Conservation (phyloP, 495 filamentous ascomycete species). For the Xylaria telfairii region DNA sequence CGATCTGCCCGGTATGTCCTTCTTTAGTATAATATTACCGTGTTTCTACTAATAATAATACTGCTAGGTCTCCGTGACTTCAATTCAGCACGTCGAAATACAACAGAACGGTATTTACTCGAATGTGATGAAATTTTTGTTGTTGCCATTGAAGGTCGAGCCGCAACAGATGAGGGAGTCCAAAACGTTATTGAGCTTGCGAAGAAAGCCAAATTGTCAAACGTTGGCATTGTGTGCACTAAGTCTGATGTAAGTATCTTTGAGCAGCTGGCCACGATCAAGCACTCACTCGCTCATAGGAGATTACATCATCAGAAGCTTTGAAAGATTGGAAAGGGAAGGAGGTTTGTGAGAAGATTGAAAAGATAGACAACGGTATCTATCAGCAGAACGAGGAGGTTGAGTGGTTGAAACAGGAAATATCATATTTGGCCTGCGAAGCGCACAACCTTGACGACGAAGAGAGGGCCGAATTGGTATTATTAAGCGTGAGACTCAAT, state of each 20-base stretch:
- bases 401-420: background rate
- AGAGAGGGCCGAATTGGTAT: background rate
- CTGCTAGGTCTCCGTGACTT: conserved; percentile 42
- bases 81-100: conserved; percentile 44
- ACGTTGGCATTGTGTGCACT: conserved; percentile 50
- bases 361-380: background rate
- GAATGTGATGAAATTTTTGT: conserved; percentile 49
- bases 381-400: background rate
- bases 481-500: background rate
- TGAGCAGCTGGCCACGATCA: background rate
- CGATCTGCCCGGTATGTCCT: conserved; percentile 43
- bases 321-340: conserved; percentile 27
- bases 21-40: background rate
- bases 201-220: conserved; percentile 37
- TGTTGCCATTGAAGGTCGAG: conserved; percentile 41
- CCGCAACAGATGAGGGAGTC: conserved; percentile 42
- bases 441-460: background rate
- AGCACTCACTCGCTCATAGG: conserved; percentile 24
- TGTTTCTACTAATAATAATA: background rate
- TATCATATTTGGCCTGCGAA: background rate
- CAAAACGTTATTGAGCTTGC: conserved; percentile 43
- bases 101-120: conserved; percentile 47
- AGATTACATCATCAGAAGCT: conserved; percentile 38
- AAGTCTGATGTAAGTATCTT: conserved; percentile 42
- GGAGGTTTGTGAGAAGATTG: background rate